These are phyloP conservation scores for Dactylellina sp. DNA, from an alignment of 2,329 filamentous ascomycete genomes.

Conservation along the genomic window DNA sequence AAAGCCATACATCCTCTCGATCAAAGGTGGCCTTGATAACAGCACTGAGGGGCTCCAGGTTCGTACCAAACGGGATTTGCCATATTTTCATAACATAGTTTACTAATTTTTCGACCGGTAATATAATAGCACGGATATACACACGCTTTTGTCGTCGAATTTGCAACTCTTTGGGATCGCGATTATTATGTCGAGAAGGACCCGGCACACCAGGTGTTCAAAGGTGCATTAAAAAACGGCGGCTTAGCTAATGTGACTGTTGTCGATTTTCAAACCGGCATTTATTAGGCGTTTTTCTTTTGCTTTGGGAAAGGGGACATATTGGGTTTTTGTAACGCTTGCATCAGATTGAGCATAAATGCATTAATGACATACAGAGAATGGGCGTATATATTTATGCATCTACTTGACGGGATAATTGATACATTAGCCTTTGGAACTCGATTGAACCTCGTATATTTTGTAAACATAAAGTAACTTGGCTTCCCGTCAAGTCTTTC, in stretches of 20 bases:
- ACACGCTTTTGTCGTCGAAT: conserved; percentile 65
- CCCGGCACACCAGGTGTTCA: conserved; percentile 64
- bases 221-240: conserved; percentile 60
- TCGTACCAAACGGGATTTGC: background rate
- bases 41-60: conserved; percentile 44
- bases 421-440: too few species aligned
- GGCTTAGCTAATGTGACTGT: conserved; percentile 64
- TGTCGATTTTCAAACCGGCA: conserved; percentile 63
- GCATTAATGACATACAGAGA: too few species aligned
- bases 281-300: conserved; percentile 20
- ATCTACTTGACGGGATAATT: too few species aligned
- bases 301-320: background rate
- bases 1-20: conserved; percentile 56
- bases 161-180: conserved; percentile 64
- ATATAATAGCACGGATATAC: conserved; percentile 63
- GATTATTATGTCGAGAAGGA: conserved; percentile 66
- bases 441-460: too few species aligned
- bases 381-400: too few species aligned
- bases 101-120: background rate
- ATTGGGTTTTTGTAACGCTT: too few species aligned
- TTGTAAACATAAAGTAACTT: too few species aligned
- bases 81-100: background rate
- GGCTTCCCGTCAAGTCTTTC: too few species aligned
- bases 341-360: too few species aligned
- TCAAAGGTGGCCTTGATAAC: conserved; percentile 55